Conservation (phyloP, 768 basidiomycete species). For the Hydnomerulius pinastri region DNA sequence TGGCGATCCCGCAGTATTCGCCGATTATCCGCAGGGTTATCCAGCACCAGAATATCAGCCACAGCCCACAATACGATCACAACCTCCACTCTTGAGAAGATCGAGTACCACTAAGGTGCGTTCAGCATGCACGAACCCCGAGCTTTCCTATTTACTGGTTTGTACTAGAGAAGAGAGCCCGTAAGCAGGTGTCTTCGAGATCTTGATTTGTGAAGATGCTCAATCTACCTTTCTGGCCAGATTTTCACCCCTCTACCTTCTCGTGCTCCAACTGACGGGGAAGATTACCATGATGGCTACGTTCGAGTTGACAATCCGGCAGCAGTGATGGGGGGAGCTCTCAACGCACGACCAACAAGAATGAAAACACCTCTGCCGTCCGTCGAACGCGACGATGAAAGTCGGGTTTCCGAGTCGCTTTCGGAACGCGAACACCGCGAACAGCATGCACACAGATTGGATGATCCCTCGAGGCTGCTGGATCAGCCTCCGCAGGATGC, state of each 20-base stretch:
- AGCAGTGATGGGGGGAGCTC: constrained; percentile 33
- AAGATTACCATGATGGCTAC: constrained; percentile 33
- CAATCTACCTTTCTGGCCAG: constrained; percentile 15
- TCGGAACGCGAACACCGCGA: constrained; percentile 27
- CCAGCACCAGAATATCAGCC: constrained; percentile 27
- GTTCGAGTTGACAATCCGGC: constrained; percentile 33
- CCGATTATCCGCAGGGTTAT: constrained; percentile 31
- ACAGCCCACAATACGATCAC: constrained; percentile 20
- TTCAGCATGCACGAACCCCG: background rate
- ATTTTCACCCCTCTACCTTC: constrained; percentile 35
- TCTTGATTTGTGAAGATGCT: constrained; percentile 2
- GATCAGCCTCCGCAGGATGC: constrained; percentile 22
- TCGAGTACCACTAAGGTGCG: constrained; percentile 24
- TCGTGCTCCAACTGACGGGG: constrained; percentile 33
- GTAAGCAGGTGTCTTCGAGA: constrained; percentile 18
- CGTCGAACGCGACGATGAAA: constrained; percentile 20
- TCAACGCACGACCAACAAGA: constrained; percentile 33
- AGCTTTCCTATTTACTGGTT: constrained; percentile 13
- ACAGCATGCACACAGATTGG: constrained; percentile 17
- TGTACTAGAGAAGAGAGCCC: constrained; percentile 32
- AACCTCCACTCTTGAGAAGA: constrained; percentile 27
- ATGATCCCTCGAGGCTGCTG: constrained; percentile 20
- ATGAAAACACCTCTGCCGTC: constrained; percentile 21
- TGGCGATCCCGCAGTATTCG: constrained; percentile 25
- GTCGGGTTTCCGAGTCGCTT: constrained; percentile 18